phyloP scores from a whole-genome alignment of 2,329 filamentous ascomycete genomes.

The Aspergillus thermomutatus region DNA sequence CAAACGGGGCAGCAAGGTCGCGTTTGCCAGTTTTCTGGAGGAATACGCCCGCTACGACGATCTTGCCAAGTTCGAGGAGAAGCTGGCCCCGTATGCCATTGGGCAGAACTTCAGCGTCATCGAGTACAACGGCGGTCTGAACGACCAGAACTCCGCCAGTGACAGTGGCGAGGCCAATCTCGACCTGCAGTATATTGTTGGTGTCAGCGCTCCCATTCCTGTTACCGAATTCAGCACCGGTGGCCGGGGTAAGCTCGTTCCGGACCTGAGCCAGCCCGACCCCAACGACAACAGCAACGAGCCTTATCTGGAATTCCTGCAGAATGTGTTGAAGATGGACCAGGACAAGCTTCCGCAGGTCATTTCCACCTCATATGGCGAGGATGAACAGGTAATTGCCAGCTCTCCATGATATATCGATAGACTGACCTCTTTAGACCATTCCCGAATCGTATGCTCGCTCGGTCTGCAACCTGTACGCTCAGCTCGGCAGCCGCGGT shows the following conservation, averaged over 20 bases:
- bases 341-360: constrained; percentile 33
- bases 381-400: constrained; percentile 36
- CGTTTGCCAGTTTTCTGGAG: constrained; percentile 48
- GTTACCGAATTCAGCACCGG: constrained; percentile 48
- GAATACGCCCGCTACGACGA: constrained; percentile 49
- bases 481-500: constrained; percentile 51
- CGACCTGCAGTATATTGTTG: constrained; percentile 49
- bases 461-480: constrained; percentile 42
- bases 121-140: constrained; percentile 40
- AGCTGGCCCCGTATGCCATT: constrained; percentile 38
- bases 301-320: constrained; percentile 40
- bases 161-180: constrained; percentile 50
- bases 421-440: constrained; percentile 16
- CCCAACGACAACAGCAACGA: constrained; percentile 45
- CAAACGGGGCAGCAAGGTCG: constrained; percentile 38
- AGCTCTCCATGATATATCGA: not conserved
- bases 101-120: constrained; percentile 46
- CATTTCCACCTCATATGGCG: constrained; percentile 41
- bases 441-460: constrained; percentile 36
- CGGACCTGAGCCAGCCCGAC: constrained; percentile 47
- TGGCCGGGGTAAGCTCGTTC: constrained; percentile 45
- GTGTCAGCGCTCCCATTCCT: constrained; percentile 42
- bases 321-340: constrained; percentile 29
- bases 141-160: constrained; percentile 33
- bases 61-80: constrained; percentile 38